phyloP scores from a whole-genome alignment of 2,329 filamentous ascomycete genomes.

The Setomelanomma holmii region DNA sequence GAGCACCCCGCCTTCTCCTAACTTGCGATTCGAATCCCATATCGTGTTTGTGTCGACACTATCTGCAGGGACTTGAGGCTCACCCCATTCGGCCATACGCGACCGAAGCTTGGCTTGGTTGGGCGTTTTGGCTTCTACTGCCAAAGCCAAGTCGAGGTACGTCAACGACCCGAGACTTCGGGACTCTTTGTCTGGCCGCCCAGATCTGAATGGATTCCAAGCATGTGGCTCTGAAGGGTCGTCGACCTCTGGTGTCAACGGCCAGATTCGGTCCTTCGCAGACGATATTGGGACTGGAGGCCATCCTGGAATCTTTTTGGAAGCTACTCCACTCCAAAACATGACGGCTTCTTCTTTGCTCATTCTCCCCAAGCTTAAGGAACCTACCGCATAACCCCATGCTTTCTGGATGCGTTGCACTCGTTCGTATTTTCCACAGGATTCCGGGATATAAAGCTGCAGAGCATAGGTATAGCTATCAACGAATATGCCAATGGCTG shows the following conservation, averaged over 20 bases:
- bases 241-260: constrained; percentile 23
- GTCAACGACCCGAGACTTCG: constrained; percentile 20
- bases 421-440: constrained; percentile 13
- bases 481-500: constrained; percentile 43
- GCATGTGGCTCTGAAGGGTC: constrained; percentile 21
- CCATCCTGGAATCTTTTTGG: neutral
- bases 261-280: constrained; percentile 11
- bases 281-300: neutral
- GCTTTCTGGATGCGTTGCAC: constrained; percentile 21
- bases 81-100: too few relatives aligned
- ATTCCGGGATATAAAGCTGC: constrained; percentile 25
- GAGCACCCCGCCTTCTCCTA: constrained; percentile 43
- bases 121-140: neutral
- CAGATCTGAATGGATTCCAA: constrained; percentile 34
- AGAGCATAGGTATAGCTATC: constrained; percentile 44
- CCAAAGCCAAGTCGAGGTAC: constrained; percentile 32
- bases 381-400: constrained; percentile 38
- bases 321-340: constrained; percentile 33
- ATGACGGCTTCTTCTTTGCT: constrained; percentile 33
- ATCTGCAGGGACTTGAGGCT: constrained; percentile 10
- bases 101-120: neutral
- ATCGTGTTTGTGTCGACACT: constrained; percentile 5
- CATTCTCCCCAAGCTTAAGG: constrained; percentile 37
- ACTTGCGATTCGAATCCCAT: constrained; percentile 18
- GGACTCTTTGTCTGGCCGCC: constrained; percentile 9